These are phyloP conservation scores for Phytopythium helicoides DNA, from an alignment of 352 stramenopile species.

Conservation along the genomic window DNA sequence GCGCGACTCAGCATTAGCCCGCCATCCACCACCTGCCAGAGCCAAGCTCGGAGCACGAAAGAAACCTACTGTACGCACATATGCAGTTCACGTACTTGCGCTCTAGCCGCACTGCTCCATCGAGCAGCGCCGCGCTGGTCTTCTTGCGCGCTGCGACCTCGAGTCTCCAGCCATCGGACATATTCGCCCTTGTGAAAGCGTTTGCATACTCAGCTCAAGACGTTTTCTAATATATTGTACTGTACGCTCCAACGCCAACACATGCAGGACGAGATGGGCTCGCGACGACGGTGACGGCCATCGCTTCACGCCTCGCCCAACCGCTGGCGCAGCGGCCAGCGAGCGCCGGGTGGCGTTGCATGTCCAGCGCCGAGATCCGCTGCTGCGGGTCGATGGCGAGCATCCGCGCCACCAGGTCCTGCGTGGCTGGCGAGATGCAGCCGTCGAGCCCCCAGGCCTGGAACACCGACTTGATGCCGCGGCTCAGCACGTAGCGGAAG, in stretches of 20 bases:
- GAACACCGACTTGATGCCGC: conserved; percentile 74
- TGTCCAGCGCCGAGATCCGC: conserved; percentile 60
- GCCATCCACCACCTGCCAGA: conserved; percentile 5
- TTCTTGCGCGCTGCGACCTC: conserved; percentile 26
- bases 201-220: not conserved
- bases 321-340: not conserved
- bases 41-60: too few species aligned
- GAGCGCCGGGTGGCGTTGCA: conserved; percentile 64
- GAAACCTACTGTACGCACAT: not conserved
- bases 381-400: conserved; percentile 51
- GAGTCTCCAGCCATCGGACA: conserved; percentile 11
- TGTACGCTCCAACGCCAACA: too few species aligned
- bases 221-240: not conserved
- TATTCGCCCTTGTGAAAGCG: not conserved
- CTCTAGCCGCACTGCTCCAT: conserved; percentile 26
- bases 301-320: too few species aligned
- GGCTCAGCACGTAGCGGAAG: conserved; percentile 84
- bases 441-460: conserved; percentile 50
- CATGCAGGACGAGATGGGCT: too few species aligned
- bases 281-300: too few species aligned
- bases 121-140: conserved; percentile 20
- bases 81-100: conserved; percentile 16
- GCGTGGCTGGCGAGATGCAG: conserved; percentile 42
- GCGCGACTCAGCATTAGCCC: too few species aligned
- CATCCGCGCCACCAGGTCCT: conserved; percentile 78